Evolutionary conservation across 1,284 basidiomycete genomes (phyloP), one percentile per base, ranked within the genome.

Genomic region (Waitea zeae): DNA sequence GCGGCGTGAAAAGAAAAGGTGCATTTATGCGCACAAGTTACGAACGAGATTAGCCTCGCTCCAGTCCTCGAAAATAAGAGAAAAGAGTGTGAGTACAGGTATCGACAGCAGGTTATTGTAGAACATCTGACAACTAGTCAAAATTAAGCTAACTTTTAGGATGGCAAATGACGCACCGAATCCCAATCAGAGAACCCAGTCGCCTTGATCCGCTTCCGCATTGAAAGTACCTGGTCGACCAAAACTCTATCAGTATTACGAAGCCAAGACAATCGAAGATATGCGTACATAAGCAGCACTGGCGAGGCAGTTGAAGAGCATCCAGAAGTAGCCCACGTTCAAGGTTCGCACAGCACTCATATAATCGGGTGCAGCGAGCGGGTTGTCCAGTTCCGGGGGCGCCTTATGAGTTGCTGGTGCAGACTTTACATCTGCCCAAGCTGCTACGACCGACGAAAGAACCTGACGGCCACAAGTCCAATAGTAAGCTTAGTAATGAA

Each of bases 171-270:
- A n/a, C n/a, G n/a, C n/a, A n/a, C n/a, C 17, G 92, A 84, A 52
- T 98, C 95, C 92, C 90, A 96, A 52, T 98, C 93, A 41, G 90
- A 93, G 62, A 99, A 98, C 27, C 88, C 88, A n/a, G 89, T 97
- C 29, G 70, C 54, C 62, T 98, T 98, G 65, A 99, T 98, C 39
- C 83, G 71, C 57, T 95, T 97, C 42, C 95, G 76, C 95, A 98
- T 98, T 36, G 83, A 70, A 36, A 99, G 67, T 30, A 92, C 82
- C 87, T 89, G 42, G 15, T 14, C 11, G 6, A 33, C 24, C 26
- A 29, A 24, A 38, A 11, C 36, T 30, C 28, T 12, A 31, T 22
- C 13, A 20, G n/a, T 12, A 12, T 28, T 9, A 34, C 5, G 12
- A 12, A 9, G 24, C 7, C 7, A 18, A 9, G 31, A 19, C 7